Evolutionary conservation across 2,329 filamentous ascomycete genomes (phyloP).

Genomic region (Exophiala oligosperma): DNA sequence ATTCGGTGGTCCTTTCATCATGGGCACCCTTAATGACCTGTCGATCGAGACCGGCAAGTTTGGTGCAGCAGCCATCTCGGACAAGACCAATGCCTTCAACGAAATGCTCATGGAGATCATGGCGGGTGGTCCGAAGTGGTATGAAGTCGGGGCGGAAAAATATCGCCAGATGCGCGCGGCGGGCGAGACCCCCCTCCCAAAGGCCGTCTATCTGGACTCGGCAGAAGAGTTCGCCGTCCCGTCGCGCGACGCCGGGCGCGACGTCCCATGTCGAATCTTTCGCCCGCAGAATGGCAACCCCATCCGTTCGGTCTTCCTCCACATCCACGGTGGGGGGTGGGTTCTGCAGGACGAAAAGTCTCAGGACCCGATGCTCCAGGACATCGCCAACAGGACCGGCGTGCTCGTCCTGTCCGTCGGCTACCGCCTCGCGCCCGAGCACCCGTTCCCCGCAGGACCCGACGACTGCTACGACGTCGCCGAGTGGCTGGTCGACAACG

Average conservation of each 20-base stretch:
- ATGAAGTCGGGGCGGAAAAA: constrained; percentile 52
- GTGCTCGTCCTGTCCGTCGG: constrained; percentile 57
- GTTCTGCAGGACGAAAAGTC: constrained; percentile 36
- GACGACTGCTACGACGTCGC: constrained; percentile 61
- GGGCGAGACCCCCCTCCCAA: constrained; percentile 54
- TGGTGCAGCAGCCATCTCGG: constrained; percentile 21
- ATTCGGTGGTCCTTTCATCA: background rate
- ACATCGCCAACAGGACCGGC: constrained; percentile 50
- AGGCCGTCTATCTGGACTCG: constrained; percentile 46
- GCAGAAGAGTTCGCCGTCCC: constrained; percentile 52
- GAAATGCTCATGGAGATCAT: constrained; percentile 34
- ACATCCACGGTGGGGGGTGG: constrained; percentile 57
- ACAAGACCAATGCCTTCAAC: constrained; percentile 29
- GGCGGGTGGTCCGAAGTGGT: constrained; percentile 51
- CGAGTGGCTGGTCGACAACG: constrained; percentile 54
- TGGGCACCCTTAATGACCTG: constrained; percentile 14
- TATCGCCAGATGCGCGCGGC: constrained; percentile 56
- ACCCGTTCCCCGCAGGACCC: constrained; percentile 56
- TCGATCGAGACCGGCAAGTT: constrained; percentile 23
- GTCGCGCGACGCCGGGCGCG: constrained; percentile 52
- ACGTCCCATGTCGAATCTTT: constrained; percentile 55
- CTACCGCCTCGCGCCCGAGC: constrained; percentile 61
- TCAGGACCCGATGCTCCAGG: constrained; percentile 51
- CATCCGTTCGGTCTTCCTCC: constrained; percentile 50
- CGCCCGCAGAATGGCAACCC: constrained; percentile 47